phyloP scores from a whole-genome alignment of 1,284 basidiomycete species.

The Ceratobasidium sp. region DNA sequence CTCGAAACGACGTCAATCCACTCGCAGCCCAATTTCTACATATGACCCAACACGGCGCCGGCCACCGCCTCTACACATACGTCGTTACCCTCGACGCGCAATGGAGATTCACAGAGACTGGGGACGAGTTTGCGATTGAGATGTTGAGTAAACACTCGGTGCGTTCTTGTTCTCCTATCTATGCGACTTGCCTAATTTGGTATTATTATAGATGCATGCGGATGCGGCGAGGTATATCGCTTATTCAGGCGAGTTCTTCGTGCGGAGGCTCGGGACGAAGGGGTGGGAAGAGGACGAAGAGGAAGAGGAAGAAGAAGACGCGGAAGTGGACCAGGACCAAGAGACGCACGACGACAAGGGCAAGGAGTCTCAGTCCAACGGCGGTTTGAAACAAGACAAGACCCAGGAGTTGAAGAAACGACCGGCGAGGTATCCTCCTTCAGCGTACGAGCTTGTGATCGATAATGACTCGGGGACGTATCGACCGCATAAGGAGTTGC shows the following conservation, averaged over 20 bases:
- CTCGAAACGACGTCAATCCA: conserved; percentile 45
- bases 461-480: conserved; percentile 65
- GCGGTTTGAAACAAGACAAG: conserved; percentile 49
- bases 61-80: conserved; percentile 60
- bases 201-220: conserved; percentile 57
- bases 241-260: conserved; percentile 57
- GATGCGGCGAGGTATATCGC: conserved; percentile 58
- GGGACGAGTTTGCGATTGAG: conserved; percentile 61
- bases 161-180: not conserved
- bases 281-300: conserved; percentile 44
- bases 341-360: conserved; percentile 48
- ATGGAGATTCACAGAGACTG: conserved; percentile 63
- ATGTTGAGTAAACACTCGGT: conserved; percentile 61
- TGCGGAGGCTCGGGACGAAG: conserved; percentile 49
- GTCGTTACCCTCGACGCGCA: conserved; percentile 61
- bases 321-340: not conserved
- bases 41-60: conserved; percentile 59
- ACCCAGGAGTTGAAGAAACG: not conserved
- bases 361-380: no score
- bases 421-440: conserved; percentile 48
- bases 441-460: conserved; percentile 61
- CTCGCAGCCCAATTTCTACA: conserved; percentile 59
- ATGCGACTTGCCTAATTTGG: no score
- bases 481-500: conserved; percentile 57
- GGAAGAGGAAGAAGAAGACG: conserved; percentile 38